Evolutionary conservation across 169 alveolate species (phyloP).

Genomic region (Plasmodium cynomolgi): DNA sequence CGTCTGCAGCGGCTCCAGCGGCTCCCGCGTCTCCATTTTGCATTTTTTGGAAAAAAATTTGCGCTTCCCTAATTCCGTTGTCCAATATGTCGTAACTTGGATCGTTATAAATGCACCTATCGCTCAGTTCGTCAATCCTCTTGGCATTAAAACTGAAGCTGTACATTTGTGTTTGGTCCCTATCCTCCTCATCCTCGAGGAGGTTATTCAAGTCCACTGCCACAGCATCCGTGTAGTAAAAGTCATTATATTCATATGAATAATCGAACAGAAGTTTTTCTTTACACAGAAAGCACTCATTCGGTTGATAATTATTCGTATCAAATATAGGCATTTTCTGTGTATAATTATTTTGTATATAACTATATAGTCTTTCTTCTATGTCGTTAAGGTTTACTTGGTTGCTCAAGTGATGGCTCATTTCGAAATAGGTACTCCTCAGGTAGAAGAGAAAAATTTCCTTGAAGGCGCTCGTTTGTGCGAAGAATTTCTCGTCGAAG

Average conservation of each 20-base stretch:
- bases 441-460: slow-evolving; percentile 33
- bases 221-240: slow-evolving; percentile 44
- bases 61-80: neutral
- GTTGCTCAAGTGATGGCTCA: slow-evolving; percentile 5
- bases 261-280: slow-evolving; percentile 24
- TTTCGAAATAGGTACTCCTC: slow-evolving; percentile 31
- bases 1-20: too few species aligned
- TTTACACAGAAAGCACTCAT: slow-evolving; percentile 53
- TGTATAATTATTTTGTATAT: slow-evolving; percentile 40
- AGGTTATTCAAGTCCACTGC: slow-evolving; percentile 54
- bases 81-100: neutral
- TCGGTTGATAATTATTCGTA: slow-evolving; percentile 23
- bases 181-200: neutral
- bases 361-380: slow-evolving; percentile 24
- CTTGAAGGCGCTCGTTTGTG: slow-evolving; percentile 22
- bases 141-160: neutral
- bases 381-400: slow-evolving; percentile 8
- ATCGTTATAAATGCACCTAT: neutral
- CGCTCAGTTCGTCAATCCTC: neutral
- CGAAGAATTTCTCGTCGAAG: slow-evolving; percentile 12
- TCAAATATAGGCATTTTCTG: slow-evolving; percentile 39
- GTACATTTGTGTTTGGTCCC: neutral
- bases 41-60: neutral
- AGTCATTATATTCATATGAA: slow-evolving; percentile 61
- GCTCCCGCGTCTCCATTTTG: neutral